These are phyloP conservation scores for Collybiopsis luxurians DNA, from an alignment of 768 basidiomycete genomes.

Conservation along the genomic window DNA sequence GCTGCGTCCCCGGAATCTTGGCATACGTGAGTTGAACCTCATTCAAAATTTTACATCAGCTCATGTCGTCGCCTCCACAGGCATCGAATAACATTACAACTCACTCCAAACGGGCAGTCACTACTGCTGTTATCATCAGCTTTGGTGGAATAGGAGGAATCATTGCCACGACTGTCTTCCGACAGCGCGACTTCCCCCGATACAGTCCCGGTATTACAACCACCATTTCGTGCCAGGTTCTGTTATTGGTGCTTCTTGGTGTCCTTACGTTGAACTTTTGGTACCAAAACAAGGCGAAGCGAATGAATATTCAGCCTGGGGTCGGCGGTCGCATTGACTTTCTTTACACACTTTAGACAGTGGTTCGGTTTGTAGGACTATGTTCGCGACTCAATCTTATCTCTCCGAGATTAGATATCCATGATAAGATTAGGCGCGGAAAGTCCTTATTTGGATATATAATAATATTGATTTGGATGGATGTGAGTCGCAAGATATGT, in stretches of 20 bases:
- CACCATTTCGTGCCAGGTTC: conserved; percentile 42
- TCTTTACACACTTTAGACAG: background rate
- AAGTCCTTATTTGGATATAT: too few species aligned
- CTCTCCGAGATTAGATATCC: too few species aligned
- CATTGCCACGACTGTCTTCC: conserved; percentile 45
- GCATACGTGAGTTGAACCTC: conserved; percentile 39
- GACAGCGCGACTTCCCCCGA: conserved; percentile 40
- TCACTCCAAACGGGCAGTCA: conserved; percentile 47
- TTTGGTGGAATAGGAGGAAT: conserved; percentile 49
- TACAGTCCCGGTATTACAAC: conserved; percentile 47
- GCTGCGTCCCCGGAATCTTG: conserved; percentile 45
- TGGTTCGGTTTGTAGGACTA: background rate
- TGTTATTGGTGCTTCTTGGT: conserved; percentile 38
- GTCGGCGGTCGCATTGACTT: background rate
- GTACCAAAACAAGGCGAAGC: conserved; percentile 1
- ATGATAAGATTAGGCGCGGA: too few species aligned
- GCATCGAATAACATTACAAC: conserved; percentile 49
- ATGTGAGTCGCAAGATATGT: too few species aligned
- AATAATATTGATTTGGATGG: too few species aligned
- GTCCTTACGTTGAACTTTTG: conserved; percentile 35
- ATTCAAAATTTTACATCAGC: background rate
- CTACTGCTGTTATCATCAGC: conserved; percentile 44
- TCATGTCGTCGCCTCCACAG: conserved; percentile 20
- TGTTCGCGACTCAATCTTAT: too few species aligned
- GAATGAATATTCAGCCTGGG: background rate